phyloP scores from a whole-genome alignment of 2,329 filamentous ascomycete species.

The Drechslerella dactyloides region DNA sequence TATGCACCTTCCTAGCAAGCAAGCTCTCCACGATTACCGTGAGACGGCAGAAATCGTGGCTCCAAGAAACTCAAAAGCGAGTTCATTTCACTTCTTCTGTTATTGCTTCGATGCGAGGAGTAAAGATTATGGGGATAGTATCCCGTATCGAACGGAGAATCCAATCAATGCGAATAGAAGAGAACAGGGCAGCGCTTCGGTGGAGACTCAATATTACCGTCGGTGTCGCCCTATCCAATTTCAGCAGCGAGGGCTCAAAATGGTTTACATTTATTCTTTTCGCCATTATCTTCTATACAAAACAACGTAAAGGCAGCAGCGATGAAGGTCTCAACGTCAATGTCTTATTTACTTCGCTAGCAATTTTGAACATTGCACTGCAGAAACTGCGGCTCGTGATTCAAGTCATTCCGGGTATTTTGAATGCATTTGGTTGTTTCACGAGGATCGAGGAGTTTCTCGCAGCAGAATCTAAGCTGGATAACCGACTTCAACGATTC shows the following conservation, averaged over 20 bases:
- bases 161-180: constrained; percentile 19
- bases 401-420: constrained; percentile 29
- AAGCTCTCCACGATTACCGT: constrained; percentile 28
- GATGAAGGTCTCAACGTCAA: constrained; percentile 35
- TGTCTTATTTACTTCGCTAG: constrained; percentile 37
- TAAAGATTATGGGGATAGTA: constrained; percentile 46
- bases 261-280: constrained; percentile 49
- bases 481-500: constrained; percentile 6
- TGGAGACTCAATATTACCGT: constrained; percentile 34
- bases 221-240: constrained; percentile 18
- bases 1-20: constrained; percentile 17
- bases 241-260: constrained; percentile 44
- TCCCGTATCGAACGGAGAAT: constrained; percentile 24
- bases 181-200: constrained; percentile 32
- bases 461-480: constrained; percentile 31
- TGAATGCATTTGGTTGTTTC: constrained; percentile 41
- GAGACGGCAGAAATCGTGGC: constrained; percentile 36
- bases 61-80: constrained; percentile 43
- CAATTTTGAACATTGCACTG: constrained; percentile 42
- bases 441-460: constrained; percentile 44
- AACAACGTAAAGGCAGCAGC: constrained; percentile 10
- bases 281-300: constrained; percentile 35
- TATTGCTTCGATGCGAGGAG: constrained; percentile 45
- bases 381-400: constrained; percentile 32
- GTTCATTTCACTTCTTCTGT: constrained; percentile 48